Base-by-base conservation (phyloP, 2,329 filamentous ascomycete species). In the Exophiala mesophila region DNA sequence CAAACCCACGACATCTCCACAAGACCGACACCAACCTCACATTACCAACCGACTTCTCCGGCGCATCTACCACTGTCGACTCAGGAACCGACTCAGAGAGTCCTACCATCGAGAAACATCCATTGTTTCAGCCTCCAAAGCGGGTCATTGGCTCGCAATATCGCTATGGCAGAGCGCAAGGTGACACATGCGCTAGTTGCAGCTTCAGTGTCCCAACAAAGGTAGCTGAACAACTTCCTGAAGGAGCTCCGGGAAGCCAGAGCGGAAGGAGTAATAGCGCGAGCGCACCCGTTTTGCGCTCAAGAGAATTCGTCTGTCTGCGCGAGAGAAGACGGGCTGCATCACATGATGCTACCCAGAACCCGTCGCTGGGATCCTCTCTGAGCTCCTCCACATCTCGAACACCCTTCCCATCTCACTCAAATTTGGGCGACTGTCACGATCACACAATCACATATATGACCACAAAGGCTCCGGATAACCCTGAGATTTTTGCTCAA, bases 401-500 rank as follows among this genome's bases (percentile, higher is more conserved):
- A 10, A 39, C 47, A 20, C 32, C 33, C 9, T 47, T 41, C 3
- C 36, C 31, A 7, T 47, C 44, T 3, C 40, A 23, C 26, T 43
- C 34, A 15, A 34, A 43, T 26, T 34, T 45, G 23, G 47, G 45
- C 33, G 36, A 51, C 41, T 69, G 67, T 47, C 76, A 79, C 52
- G 71, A 72, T 7, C 76, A 79, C 49, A 73, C 72, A 15, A 57
- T 78, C 36, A 77, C 71, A 47, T 79, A 78, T 57, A 65, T 78
- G 32, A 76, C 76, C n/a, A 70, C 74, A 23, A 73, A 71, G 40
- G 73, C 74, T 19, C 76, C 76, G 5, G 66, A 71, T 15, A 72
- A 73, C 23, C 71, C 73, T 8, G 63, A 66, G 5, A 68, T 71
- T 31, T 78, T 76, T 57, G 72, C 75, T 3, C 64, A 74, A 8